phyloP scores from a whole-genome alignment of 371 early-diverging fungal species.

The Mortierella sp. region DNA sequence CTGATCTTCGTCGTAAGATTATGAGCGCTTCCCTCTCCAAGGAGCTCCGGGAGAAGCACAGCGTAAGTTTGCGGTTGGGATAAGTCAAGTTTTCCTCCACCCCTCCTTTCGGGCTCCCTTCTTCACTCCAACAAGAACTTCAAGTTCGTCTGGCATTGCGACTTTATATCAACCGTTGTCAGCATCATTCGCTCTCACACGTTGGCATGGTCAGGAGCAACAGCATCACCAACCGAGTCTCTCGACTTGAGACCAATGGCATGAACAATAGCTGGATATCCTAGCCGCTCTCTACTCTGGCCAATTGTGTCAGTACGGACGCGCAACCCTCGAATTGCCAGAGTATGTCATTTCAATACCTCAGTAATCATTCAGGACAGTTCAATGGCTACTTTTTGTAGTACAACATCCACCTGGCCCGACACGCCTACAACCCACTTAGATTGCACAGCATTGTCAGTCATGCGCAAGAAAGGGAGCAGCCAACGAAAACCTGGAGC shows the following conservation, averaged over 20 bases:
- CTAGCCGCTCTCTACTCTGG: no score
- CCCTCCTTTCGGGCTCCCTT: conserved; percentile 8
- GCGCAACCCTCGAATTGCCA: no score
- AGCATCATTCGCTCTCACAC: not conserved
- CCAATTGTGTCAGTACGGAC: no score
- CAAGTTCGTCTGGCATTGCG: not conserved
- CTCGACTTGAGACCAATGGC: not conserved
- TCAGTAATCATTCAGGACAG: no score
- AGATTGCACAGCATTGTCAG: conserved; percentile 41
- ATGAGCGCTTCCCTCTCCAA: conserved; percentile 97
- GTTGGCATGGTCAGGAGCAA: not conserved
- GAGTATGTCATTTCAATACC: no score
- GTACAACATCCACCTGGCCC: no score
- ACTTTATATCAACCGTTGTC: no score
- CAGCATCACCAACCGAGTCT: not conserved
- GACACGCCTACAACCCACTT: not conserved
- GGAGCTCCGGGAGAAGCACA: conserved; percentile 97
- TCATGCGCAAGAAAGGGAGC: conserved; percentile 27
- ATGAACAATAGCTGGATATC: not conserved
- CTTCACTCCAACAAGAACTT: conserved; percentile 11
- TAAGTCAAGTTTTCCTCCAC: conserved; percentile 34
- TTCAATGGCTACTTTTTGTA: no score
- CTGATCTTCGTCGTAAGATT: conserved; percentile 93
- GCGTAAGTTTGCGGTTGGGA: conserved; percentile 70
- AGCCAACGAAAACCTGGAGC: conserved; percentile 19